A percentile compares a stretch with the other conserved stretches of the same genome.
Conservation (phyloP, 495 filamentous ascomycete species). For the Neurospora sp. region DNA sequence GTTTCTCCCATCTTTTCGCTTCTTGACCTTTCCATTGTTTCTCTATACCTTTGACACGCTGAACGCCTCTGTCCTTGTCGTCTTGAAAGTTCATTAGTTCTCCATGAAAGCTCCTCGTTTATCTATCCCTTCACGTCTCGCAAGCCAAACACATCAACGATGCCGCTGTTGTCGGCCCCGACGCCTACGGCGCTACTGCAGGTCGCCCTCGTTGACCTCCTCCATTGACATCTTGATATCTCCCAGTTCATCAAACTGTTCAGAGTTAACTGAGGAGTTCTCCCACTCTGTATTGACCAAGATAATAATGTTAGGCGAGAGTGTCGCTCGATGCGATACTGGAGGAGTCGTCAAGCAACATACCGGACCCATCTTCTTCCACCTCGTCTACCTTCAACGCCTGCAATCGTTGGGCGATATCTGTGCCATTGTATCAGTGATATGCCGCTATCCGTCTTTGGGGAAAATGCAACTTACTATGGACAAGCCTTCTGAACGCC, state of each 20-base stretch:
- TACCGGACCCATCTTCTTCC: conserved; percentile 48
- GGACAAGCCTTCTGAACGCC: conserved; percentile 29
- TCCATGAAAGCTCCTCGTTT: background rate
- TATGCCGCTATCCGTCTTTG: background rate
- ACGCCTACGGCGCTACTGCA: background rate
- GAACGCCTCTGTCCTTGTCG: background rate
- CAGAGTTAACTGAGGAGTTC: conserved; percentile 32
- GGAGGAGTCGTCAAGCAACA: conserved; percentile 32
- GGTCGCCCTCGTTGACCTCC: conserved; percentile 18
- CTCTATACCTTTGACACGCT: background rate
- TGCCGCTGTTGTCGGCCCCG: background rate
- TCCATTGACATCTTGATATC: conserved; percentile 27
- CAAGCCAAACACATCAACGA: background rate
- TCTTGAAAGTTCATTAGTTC: background rate
- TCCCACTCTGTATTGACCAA: conserved; percentile 30
- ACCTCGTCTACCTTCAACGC: conserved; percentile 38
- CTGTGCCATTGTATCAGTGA: conserved; percentile 15
- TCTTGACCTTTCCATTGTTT: background rate
- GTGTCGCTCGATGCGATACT: conserved; percentile 31
- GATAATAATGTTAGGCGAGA: conserved; percentile 21
- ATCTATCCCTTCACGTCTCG: background rate
- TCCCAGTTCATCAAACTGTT: conserved; percentile 26
- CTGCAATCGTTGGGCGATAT: conserved; percentile 29
- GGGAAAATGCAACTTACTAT: conserved; percentile 25
- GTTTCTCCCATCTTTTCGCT: background rate